Conservation (phyloP, 2,329 filamentous ascomycete species). For the Calonectria pauciramosa region DNA sequence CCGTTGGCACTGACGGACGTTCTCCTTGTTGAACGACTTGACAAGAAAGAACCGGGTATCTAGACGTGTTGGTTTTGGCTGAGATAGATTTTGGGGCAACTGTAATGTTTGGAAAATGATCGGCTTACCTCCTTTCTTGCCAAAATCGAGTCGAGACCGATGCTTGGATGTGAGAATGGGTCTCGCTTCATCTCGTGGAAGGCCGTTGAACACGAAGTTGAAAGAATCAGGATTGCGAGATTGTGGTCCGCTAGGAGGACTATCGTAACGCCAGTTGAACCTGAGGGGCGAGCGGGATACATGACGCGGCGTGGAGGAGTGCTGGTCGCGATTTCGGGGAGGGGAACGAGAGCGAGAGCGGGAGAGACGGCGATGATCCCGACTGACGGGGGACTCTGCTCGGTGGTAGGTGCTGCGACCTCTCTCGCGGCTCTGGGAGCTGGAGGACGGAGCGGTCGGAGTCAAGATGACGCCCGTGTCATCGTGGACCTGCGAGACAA, state of each 20-base stretch:
- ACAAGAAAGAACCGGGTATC: conserved; percentile 5
- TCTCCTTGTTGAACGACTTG: background rate
- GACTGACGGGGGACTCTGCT: background rate
- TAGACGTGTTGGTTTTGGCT: background rate
- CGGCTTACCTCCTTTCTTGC: background rate
- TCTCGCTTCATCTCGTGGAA: background rate
- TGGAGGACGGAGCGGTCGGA: background rate
- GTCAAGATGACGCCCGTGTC: background rate
- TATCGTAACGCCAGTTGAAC: background rate
- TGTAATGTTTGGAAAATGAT: background rate
- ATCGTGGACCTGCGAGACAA: background rate
- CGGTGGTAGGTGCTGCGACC: background rate
- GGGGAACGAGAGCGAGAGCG: background rate
- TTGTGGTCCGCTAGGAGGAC: background rate
- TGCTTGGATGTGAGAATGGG: background rate
- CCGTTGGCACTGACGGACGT: background rate
- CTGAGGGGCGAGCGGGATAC: background rate
- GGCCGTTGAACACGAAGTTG: background rate
- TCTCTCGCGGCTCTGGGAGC: background rate
- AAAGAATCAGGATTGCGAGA: background rate
- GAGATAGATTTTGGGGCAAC: background rate
- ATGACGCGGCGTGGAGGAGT: background rate
- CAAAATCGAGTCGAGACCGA: background rate
- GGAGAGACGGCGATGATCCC: background rate
- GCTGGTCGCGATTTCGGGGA: background rate